These are phyloP conservation scores for Athelia psychrophila DNA, from an alignment of 1,284 basidiomycete species.

Conservation along the genomic window DNA sequence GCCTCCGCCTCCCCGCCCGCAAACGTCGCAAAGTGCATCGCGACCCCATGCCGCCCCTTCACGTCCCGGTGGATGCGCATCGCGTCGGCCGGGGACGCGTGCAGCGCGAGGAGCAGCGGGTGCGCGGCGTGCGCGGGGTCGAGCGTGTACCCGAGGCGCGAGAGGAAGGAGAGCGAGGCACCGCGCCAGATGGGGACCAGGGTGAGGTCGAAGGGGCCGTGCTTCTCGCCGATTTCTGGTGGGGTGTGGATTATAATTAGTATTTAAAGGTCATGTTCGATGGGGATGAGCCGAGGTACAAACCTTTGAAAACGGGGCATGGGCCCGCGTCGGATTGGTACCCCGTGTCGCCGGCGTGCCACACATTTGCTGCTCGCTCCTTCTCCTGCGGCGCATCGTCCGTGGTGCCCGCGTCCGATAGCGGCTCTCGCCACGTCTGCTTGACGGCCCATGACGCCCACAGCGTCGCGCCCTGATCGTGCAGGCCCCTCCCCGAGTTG, in stretches of 20 bases:
- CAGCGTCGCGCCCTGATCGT: slow-evolving; percentile 24
- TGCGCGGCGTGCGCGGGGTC: background rate
- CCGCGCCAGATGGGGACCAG: slow-evolving; percentile 33
- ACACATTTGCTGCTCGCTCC: background rate
- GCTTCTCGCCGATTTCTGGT: slow-evolving; percentile 29
- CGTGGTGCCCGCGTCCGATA: background rate
- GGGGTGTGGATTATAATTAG: background rate
- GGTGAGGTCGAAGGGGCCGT: slow-evolving; percentile 30
- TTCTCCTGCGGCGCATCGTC: background rate
- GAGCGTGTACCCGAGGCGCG: background rate
- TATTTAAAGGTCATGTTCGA: background rate
- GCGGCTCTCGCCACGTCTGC: slow-evolving; percentile 6
- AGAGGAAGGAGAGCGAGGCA: background rate
- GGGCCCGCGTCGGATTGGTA: slow-evolving; percentile 25
- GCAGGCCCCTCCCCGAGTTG: slow-evolving; percentile 22
- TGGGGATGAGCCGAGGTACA: background rate
- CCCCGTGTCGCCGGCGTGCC: slow-evolving; percentile 25
- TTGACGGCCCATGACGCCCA: slow-evolving; percentile 32
- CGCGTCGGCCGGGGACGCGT: slow-evolving; percentile 27
- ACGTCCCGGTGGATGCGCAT: slow-evolving; percentile 25
- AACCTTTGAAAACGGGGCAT: slow-evolving; percentile 13
- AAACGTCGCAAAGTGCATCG: slow-evolving; percentile 39
- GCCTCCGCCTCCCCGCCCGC: slow-evolving; percentile 33
- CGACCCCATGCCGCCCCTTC: slow-evolving; percentile 31
- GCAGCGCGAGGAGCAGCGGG: slow-evolving; percentile 12